Percentiles rank a stretch among this genome's conserved stretches.
These are phyloP conservation scores for Durio zibethinus DNA, from an alignment of 345 rosid species.

Conservation along the genomic window DNA sequence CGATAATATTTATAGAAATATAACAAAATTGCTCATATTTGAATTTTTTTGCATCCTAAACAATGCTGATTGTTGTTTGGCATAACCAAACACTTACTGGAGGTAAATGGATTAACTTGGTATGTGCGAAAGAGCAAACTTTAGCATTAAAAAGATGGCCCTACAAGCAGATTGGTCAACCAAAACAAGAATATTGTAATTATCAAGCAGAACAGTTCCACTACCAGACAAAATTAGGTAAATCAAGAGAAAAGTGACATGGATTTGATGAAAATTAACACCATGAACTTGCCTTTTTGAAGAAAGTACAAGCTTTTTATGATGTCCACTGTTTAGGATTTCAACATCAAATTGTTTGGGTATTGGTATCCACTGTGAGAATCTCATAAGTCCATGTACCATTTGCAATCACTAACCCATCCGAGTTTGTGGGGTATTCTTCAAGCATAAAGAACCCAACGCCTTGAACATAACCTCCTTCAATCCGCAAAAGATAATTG, in stretches of 20 bases:
- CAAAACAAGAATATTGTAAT: neutral
- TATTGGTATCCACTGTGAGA: slow-evolving; percentile 70
- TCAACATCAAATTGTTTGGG: slow-evolving; percentile 73
- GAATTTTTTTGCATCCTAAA: no score
- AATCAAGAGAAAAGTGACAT: neutral
- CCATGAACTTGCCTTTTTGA: slow-evolving; percentile 62
- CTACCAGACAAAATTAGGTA: neutral
- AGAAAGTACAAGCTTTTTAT: slow-evolving; percentile 64
- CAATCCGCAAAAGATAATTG: slow-evolving; percentile 42
- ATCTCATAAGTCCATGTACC: slow-evolving; percentile 86
- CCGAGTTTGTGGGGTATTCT: slow-evolving; percentile 68
- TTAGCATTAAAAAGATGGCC: no score
- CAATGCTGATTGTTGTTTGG: no score
- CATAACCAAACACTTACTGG: no score
- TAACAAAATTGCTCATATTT: no score
- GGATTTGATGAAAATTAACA: neutral
- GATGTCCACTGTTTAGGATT: slow-evolving; percentile 66
- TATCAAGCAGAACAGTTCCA: neutral
- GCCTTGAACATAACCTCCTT: slow-evolving; percentile 93
- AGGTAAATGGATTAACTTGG: no score
- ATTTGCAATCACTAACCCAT: slow-evolving; percentile 63
- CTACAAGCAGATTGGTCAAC: neutral
- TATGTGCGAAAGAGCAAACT: neutral
- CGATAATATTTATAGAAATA: no score
- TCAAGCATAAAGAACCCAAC: slow-evolving; percentile 85